These are phyloP conservation scores for Colletotrichum nymphaeae DNA, from an alignment of 2,329 filamentous ascomycete species.

Conservation along the genomic window DNA sequence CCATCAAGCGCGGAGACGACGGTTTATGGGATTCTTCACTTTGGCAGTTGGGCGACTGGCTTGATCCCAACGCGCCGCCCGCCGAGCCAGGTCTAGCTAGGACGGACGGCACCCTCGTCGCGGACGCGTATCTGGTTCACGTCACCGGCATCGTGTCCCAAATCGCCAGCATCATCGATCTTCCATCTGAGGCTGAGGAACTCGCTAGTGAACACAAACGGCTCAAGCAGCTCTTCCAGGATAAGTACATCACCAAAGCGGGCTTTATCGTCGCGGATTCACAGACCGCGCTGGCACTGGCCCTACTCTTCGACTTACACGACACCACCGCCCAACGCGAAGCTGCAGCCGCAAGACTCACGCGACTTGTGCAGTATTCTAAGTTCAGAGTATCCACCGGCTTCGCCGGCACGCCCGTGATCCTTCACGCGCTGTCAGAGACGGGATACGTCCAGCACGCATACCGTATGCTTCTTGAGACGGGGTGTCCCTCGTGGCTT, in stretches of 20 bases:
- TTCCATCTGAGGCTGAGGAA: slow-evolving; percentile 39
- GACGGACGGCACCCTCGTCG: slow-evolving; percentile 54
- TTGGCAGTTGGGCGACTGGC: slow-evolving; percentile 59
- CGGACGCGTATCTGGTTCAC: slow-evolving; percentile 59
- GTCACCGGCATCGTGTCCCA: slow-evolving; percentile 50
- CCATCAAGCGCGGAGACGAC: slow-evolving; percentile 44
- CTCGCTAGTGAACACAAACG: slow-evolving; percentile 37
- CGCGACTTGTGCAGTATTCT: slow-evolving; percentile 45
- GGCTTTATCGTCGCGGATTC: slow-evolving; percentile 48
- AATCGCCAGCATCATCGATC: slow-evolving; percentile 46
- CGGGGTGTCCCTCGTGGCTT: slow-evolving; percentile 57
- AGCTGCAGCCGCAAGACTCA: slow-evolving; percentile 42
- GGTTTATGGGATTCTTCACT: slow-evolving; percentile 52
- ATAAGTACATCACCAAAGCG: slow-evolving; percentile 43
- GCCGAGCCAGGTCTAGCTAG: slow-evolving; percentile 51
- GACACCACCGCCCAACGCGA: slow-evolving; percentile 31
- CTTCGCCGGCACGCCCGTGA: slow-evolving; percentile 55
- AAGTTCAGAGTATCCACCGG: slow-evolving; percentile 52
- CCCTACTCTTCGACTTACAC: slow-evolving; percentile 51
- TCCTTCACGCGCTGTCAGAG: slow-evolving; percentile 45
- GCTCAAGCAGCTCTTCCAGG: slow-evolving; percentile 44
- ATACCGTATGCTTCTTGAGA: slow-evolving; percentile 61
- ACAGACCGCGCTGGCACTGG: slow-evolving; percentile 52
- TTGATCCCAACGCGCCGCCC: slow-evolving; percentile 58
- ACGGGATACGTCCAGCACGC: slow-evolving; percentile 44